A percentile compares a stretch with the other conserved stretches of the same genome.
phyloP scores from a whole-genome alignment of 1,284 basidiomycete genomes.

The Sparassis latifolia region DNA sequence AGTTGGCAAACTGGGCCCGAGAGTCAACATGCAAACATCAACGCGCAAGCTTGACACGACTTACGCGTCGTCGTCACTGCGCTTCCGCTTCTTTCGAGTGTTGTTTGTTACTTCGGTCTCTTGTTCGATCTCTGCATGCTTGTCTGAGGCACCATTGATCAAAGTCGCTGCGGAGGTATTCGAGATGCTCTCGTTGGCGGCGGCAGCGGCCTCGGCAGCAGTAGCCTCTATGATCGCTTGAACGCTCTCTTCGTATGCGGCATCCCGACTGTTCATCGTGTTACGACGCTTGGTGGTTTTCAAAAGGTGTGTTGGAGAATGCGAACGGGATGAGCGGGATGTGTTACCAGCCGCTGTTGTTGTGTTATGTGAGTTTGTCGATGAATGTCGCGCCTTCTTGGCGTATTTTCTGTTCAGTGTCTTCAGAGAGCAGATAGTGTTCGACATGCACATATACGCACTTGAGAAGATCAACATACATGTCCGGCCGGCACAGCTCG shows the following conservation, averaged over 20 bases:
- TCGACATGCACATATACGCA: slow-evolving; percentile 31
- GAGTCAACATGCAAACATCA: slow-evolving; percentile 9
- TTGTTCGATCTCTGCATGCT: slow-evolving; percentile 34
- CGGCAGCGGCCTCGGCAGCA: slow-evolving; percentile 57
- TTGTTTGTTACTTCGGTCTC: slow-evolving; percentile 36
- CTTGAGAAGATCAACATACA: slow-evolving; percentile 76
- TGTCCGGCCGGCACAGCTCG: slow-evolving; percentile 87
- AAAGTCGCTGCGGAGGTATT: slow-evolving; percentile 14
- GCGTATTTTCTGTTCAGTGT: slow-evolving; percentile 50
- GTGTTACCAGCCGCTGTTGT: slow-evolving; percentile 27
- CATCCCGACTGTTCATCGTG: slow-evolving; percentile 97
- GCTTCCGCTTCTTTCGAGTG: slow-evolving; percentile 67
- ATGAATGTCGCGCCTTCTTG: slow-evolving; percentile 60
- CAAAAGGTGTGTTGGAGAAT: slow-evolving; percentile 57
- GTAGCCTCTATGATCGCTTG: slow-evolving; percentile 67
- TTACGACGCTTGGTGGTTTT: slow-evolving; percentile 80
- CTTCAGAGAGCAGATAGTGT: slow-evolving; percentile 56
- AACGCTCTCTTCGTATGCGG: slow-evolving; percentile 85
- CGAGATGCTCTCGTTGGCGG: slow-evolving; percentile 27
- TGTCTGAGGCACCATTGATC: slow-evolving; percentile 12
- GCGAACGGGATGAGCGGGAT: slow-evolving; percentile 66
- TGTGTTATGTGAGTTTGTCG: slow-evolving; percentile 41
- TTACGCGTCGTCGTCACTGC: slow-evolving; percentile 63
- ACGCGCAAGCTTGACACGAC: slow-evolving; percentile 22
- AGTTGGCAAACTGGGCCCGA: slow-evolving; percentile 39